Base-by-base conservation (phyloP, 768 basidiomycete genomes). In the Lentinus brumalis region DNA sequence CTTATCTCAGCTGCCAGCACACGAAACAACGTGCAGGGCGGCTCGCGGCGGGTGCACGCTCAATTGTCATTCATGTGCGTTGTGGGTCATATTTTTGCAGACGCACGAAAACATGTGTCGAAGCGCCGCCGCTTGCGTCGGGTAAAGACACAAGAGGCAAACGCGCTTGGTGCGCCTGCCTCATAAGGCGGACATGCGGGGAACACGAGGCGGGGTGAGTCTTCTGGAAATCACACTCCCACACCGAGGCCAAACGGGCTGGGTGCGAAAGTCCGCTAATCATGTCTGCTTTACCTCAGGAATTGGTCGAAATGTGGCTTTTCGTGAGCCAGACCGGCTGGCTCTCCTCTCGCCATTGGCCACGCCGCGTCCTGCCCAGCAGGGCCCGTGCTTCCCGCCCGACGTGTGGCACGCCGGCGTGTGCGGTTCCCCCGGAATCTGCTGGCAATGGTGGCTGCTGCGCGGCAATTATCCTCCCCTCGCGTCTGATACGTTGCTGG, bases 161-260 rank as follows among this genome's bases (percentile, higher is more conserved):
- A 50, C 47, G 55, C 66, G 66, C 62, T 62, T 66, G 53, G 40
- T 55, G 60, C 67, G 66, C 67, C 55, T 68, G 62, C 64, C 73
- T 70, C 62, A 67, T 72, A 74, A 69, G 35, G 66, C 53, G 58
- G 69, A 72, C 77, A 78, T 67, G 77, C 73, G 70, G 67, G 62
- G 53, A 47, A 64, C 77, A 77, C 68, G 77, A 66, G 69, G 66
- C 65, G 32, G 45, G 14, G 67, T 63, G 71, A 69, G 65, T 65
- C 63, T 67, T 64, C 64, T 61, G 57, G 66, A 68, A 65, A 62
- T 54, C 62, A 61, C 60, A 65, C 60, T 44, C 56, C 50, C 40
- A 62, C 31, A 52, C 52, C 57, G 47, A 30, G 57, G 38, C 29
- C 52, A 57, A 49, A 26, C 26, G 52, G 50, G 50, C 26, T 7